Evolutionary conservation across 305 asterid genomes (phyloP).

Genomic region (Salvia sclarea): DNA sequence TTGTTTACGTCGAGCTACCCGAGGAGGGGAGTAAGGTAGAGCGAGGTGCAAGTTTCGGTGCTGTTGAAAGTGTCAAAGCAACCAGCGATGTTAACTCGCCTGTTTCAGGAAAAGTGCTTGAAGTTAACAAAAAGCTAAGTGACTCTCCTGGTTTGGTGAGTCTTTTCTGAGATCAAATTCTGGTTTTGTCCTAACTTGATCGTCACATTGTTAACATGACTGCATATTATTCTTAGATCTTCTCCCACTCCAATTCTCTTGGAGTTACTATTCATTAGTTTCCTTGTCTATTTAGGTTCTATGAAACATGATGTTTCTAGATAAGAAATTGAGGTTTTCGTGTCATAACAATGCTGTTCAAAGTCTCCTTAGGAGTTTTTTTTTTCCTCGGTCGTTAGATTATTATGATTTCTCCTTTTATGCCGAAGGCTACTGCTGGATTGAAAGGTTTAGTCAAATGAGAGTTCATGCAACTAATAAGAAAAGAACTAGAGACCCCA

Average conservation of each 20-base stretch:
- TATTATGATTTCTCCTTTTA: background rate
- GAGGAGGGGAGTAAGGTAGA: constrained; percentile 66
- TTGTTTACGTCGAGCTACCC: constrained; percentile 84
- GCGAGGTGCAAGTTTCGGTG: constrained; percentile 80
- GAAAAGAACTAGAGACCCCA: background rate
- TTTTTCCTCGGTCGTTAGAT: background rate
- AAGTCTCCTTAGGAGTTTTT: background rate
- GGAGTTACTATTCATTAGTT: background rate
- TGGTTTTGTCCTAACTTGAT: background rate
- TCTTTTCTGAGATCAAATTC: constrained; percentile 21
- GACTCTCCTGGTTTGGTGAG: constrained; percentile 85
- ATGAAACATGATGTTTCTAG: background rate
- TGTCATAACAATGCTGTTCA: background rate
- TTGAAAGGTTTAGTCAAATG: background rate
- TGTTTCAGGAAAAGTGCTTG: constrained; percentile 81
- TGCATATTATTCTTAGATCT: background rate
- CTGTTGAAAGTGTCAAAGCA: constrained; percentile 97
- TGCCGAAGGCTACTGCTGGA: background rate
- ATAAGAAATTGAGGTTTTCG: background rate
- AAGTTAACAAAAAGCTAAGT: constrained; percentile 66
- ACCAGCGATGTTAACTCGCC: constrained; percentile 93
- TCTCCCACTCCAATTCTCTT: background rate
- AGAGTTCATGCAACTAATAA: background rate
- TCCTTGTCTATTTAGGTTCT: background rate
- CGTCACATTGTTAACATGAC: background rate